phyloP scores from a whole-genome alignment of 2,329 filamentous ascomycete genomes.

The Colletotrichum nymphaeae region DNA sequence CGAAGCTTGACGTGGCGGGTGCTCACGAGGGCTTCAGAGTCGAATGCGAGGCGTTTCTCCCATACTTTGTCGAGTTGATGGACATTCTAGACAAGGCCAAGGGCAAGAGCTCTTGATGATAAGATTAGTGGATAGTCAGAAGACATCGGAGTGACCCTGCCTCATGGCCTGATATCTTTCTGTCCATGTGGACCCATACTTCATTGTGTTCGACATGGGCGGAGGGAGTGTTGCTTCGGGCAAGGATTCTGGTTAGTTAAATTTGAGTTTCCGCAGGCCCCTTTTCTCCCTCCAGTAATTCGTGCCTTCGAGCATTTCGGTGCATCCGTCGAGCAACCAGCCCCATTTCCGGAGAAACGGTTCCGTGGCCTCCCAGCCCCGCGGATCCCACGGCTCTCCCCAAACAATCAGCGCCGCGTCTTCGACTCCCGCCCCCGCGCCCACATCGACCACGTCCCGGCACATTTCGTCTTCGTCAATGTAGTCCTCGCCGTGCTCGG shows the following conservation, averaged over 20 bases:
- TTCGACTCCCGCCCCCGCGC: conserved; percentile 25
- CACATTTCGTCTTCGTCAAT: conserved; percentile 34
- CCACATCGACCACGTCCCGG: conserved; percentile 32
- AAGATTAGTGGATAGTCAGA: not conserved
- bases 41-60: conserved; percentile 43
- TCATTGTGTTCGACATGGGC: not conserved
- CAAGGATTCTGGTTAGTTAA: conserved; percentile 4
- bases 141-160: not conserved
- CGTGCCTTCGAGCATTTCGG: conserved; percentile 49
- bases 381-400: conserved; percentile 57
- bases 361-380: conserved; percentile 59
- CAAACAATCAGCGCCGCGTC: conserved; percentile 44
- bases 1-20: conserved; percentile 41
- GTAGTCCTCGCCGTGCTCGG: conserved; percentile 19
- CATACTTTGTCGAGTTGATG: conserved; percentile 41
- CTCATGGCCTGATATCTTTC: not conserved
- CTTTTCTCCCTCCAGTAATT: conserved; percentile 47
- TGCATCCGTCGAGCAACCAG: conserved; percentile 50
- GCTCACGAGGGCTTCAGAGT: conserved; percentile 46
- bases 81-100: conserved; percentile 37
- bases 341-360: conserved; percentile 59
- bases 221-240: not conserved
- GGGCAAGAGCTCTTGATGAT: not conserved
- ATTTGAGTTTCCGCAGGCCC: conserved; percentile 20
- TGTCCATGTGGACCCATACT: rapidly evolving